phyloP scores from a whole-genome alignment of 208 protist species.

The Wallacemonas collosoma region DNA sequence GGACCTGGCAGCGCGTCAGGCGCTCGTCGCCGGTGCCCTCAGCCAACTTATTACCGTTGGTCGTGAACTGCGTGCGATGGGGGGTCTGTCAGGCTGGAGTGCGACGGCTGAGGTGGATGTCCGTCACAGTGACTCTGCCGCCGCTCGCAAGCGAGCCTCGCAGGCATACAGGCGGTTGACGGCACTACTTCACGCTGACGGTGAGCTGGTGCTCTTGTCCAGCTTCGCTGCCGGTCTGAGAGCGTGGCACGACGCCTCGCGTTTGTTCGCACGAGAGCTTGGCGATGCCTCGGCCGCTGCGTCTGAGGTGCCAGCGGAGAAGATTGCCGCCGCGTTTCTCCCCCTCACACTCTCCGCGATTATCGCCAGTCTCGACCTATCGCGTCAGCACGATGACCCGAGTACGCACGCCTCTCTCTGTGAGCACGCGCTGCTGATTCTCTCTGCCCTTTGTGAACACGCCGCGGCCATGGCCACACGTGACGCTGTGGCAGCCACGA shows the following conservation, averaged over 20 bases:
- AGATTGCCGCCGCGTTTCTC: background rate
- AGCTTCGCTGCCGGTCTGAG: conserved; percentile 59
- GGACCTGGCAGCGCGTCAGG: conserved; percentile 4
- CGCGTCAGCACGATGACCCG: conserved; percentile 32
- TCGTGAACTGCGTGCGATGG: background rate
- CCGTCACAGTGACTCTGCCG: conserved; percentile 7
- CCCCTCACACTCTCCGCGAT: conserved; percentile 4
- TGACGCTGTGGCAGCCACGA: background rate
- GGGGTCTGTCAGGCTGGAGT: too few species aligned
- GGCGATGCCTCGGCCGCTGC: too few species aligned
- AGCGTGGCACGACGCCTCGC: conserved; percentile 46
- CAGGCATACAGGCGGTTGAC: conserved; percentile 21
- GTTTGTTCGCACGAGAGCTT: conserved; percentile 17
- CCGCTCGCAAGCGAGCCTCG: conserved; percentile 1
- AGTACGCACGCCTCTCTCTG: conserved; percentile 62
- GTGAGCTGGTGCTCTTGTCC: conserved; percentile 58
- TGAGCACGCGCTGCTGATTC: conserved; percentile 56
- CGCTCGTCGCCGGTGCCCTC: conserved; percentile 7
- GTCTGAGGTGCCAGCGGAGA: background rate
- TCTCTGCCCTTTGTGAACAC: conserved; percentile 25
- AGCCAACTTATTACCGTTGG: background rate
- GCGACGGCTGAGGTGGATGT: too few species aligned
- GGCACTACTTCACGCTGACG: conserved; percentile 38
- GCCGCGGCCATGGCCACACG: background rate
- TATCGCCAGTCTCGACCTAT: conserved; percentile 24